Conservation (phyloP, 441 rosid species). For the Cnidoscolus chayamansa region DNA sequence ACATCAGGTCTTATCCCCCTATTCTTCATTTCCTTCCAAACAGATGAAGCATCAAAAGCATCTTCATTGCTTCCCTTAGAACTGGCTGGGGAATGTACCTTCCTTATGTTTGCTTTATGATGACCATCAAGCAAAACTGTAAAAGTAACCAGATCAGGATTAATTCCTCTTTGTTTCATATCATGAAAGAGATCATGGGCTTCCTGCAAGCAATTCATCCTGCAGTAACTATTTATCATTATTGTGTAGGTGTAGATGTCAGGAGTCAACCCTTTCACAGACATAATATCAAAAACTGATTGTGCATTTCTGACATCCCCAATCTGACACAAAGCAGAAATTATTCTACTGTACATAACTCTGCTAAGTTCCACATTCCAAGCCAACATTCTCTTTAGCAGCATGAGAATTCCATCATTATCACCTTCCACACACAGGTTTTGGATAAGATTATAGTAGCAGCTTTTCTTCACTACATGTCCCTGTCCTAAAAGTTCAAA, state of each 20-base stretch:
- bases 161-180: conserved; percentile 57
- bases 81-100: conserved; percentile 4
- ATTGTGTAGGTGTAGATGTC: conserved; percentile 50
- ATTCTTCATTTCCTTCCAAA: conserved; percentile 38
- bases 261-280: conserved; percentile 38
- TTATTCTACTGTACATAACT: conserved; percentile 42
- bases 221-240: conserved; percentile 62
- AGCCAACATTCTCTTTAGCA: conserved; percentile 40
- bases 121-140: conserved; percentile 55
- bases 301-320: conserved; percentile 41
- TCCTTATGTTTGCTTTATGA: conserved; percentile 20
- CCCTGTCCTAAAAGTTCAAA: conserved; percentile 26
- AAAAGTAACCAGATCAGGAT: conserved; percentile 51
- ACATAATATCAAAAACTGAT: conserved; percentile 35
- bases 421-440: conserved; percentile 43
- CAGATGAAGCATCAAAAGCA: conserved; percentile 19
- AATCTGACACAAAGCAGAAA: conserved; percentile 38
- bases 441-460: conserved; percentile 45
- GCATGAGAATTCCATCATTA: conserved; percentile 32
- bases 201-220: conserved; percentile 35
- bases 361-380: conserved; percentile 36
- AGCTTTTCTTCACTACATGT: conserved; percentile 30
- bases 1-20: conserved; percentile 41
- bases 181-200: conserved; percentile 43
- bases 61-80: conserved; percentile 22